Evolutionary conservation across 2,329 filamentous ascomycete genomes (phyloP).

Genomic region (Diaporthe caulivora): DNA sequence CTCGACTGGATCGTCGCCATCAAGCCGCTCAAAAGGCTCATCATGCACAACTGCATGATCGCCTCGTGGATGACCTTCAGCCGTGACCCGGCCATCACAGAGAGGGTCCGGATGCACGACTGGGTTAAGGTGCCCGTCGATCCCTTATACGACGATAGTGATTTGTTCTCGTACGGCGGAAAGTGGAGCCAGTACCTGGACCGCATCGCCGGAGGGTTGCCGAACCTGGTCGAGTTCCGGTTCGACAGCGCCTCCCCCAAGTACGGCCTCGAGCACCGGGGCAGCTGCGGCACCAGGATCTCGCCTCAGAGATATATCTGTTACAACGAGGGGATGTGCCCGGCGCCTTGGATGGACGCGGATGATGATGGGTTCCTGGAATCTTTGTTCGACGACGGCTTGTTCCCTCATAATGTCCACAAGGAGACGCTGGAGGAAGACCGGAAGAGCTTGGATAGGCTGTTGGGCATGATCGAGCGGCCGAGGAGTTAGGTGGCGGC

Average conservation of each 20-base stretch:
- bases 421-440: constrained; percentile 9
- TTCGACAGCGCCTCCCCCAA: not conserved
- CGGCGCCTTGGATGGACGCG: constrained; percentile 18
- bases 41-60: constrained; percentile 30
- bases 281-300: not conserved
- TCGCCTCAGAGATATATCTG: constrained; percentile 24
- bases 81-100: not conserved
- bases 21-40: constrained; percentile 18
- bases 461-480: constrained; percentile 2
- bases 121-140: not conserved
- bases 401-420: constrained; percentile 21
- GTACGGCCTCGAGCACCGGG: constrained; percentile 2
- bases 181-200: constrained; percentile 32
- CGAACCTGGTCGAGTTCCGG: constrained; percentile 30
- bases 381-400: not conserved
- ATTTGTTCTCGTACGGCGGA: constrained; percentile 19
- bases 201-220: constrained; percentile 18
- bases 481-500: not conserved
- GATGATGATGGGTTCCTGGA: not conserved
- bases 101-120: constrained; percentile 2
- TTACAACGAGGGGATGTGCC: constrained; percentile 2
- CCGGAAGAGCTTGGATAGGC: not conserved
- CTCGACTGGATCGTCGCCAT: constrained; percentile 32
- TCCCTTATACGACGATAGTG: not conserved
- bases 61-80: not conserved